A percentile compares a stretch with the other conserved stretches of the same genome.
Conservation (phyloP, 2,329 filamentous ascomycete genomes). For the Clonostachys rhizophaga region DNA sequence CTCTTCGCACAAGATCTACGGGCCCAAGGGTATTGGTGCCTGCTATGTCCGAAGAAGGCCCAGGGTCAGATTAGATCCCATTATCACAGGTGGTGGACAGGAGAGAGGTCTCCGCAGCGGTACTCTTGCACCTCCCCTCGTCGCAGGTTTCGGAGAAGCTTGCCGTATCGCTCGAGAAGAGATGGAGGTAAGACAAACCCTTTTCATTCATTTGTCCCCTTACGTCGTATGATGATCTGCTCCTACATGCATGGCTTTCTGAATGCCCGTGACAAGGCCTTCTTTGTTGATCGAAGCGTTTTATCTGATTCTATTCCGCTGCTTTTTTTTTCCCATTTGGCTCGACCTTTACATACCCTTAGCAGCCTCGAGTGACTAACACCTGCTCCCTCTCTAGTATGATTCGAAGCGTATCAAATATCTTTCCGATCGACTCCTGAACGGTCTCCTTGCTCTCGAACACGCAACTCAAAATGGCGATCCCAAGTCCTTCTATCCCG, state of each 20-base stretch:
- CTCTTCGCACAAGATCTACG: slow-evolving; percentile 97
- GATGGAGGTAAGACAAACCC: slow-evolving; percentile 66
- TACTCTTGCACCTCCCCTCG: slow-evolving; percentile 82
- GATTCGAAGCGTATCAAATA: slow-evolving; percentile 79
- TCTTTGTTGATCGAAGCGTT: slow-evolving; percentile 61
- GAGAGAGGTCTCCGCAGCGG: slow-evolving; percentile 93
- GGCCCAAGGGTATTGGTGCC: slow-evolving; percentile 93
- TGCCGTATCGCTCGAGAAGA: slow-evolving; percentile 89
- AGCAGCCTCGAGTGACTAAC: slow-evolving; percentile 9
- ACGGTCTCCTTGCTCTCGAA: slow-evolving; percentile 82
- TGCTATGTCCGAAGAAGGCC: slow-evolving; percentile 93
- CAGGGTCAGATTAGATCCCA: slow-evolving; percentile 87
- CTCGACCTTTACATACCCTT: not conserved
- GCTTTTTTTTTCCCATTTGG: not conserved
- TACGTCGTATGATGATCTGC: slow-evolving; percentile 67
- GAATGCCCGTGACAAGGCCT: slow-evolving; percentile 63
- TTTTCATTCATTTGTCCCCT: slow-evolving; percentile 9
- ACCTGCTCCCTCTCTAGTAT: slow-evolving; percentile 56
- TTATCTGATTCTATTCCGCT: slow-evolving; percentile 42
- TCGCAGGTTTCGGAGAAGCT: slow-evolving; percentile 92
- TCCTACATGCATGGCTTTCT: slow-evolving; percentile 89
- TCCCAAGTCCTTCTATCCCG: slow-evolving; percentile 78
- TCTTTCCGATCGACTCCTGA: slow-evolving; percentile 78
- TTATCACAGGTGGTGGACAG: slow-evolving; percentile 95
- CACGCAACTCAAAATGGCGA: slow-evolving; percentile 92